These are phyloP conservation scores for Didymella lethalis DNA, from an alignment of 2,329 filamentous ascomycete species.

Conservation along the genomic window DNA sequence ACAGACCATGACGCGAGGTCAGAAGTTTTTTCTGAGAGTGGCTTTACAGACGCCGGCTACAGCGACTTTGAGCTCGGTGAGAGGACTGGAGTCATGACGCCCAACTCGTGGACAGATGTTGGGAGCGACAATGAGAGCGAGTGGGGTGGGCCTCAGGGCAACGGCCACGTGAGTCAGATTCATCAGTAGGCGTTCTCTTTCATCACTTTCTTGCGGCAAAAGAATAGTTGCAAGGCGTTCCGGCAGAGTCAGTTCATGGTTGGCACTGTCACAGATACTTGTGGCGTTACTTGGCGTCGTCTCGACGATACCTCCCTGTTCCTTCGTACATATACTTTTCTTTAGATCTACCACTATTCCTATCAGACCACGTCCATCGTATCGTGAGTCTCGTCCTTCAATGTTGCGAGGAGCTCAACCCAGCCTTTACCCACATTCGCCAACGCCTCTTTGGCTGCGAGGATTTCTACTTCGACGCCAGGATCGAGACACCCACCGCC, in stretches of 20 bases:
- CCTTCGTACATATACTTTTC: slow-evolving; percentile 1
- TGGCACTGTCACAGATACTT: background rate
- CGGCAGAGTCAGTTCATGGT: background rate
- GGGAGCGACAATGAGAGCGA: slow-evolving; percentile 53
- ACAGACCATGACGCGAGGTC: slow-evolving; percentile 45
- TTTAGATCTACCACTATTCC: background rate
- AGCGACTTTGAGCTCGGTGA: slow-evolving; percentile 39
- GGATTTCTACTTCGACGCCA: background rate
- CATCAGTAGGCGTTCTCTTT: slow-evolving; percentile 31
- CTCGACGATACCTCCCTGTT: background rate
- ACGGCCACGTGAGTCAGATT: slow-evolving; percentile 41
- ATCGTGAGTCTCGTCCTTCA: background rate
- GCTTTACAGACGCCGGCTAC: slow-evolving; percentile 49
- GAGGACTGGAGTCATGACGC: slow-evolving; percentile 47
- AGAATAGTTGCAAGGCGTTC: slow-evolving; percentile 14
- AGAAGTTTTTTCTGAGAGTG: slow-evolving; percentile 46
- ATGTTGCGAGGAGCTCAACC: background rate
- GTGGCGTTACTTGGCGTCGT: background rate
- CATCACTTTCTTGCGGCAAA: background rate
- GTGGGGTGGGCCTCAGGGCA: slow-evolving; percentile 37
- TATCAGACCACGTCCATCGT: background rate
- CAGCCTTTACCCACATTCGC: background rate
- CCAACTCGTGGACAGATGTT: slow-evolving; percentile 52
- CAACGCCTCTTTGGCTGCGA: background rate
- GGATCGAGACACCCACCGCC: background rate